These are phyloP conservation scores for Castanospermum australe DNA, from an alignment of 306 rosid genomes.

Conservation along the genomic window DNA sequence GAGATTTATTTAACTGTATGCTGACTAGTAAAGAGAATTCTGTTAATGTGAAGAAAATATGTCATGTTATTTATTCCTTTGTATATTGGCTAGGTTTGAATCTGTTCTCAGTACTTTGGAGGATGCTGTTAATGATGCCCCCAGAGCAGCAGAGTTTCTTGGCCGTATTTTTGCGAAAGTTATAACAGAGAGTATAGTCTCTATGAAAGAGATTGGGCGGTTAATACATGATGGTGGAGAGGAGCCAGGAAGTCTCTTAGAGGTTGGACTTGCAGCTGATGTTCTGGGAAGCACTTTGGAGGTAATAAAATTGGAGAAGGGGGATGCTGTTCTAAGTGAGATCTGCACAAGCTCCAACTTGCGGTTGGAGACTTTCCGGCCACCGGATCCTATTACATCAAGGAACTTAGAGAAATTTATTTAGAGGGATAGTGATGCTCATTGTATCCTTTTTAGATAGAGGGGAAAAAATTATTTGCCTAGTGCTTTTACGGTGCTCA, in stretches of 20 bases:
- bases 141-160: constrained; percentile 81
- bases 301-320: constrained; percentile 56
- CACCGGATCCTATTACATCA: constrained; percentile 52
- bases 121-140: constrained; percentile 87
- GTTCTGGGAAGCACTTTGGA: constrained; percentile 76
- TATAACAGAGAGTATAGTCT: constrained; percentile 51
- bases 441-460: constrained; percentile 46
- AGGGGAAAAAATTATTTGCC: constrained; percentile 17
- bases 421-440: constrained; percentile 64
- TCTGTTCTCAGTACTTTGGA: constrained; percentile 63
- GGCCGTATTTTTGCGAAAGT: constrained; percentile 58
- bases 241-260: constrained; percentile 61
- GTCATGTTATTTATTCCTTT: not conserved
- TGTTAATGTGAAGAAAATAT: not conserved
- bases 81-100: constrained; percentile 54
- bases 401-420: constrained; percentile 70
- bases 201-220: constrained; percentile 61
- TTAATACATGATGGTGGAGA: constrained; percentile 72
- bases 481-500: constrained; percentile 51
- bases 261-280: constrained; percentile 75
- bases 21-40: not conserved
- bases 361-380: constrained; percentile 65
- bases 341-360: constrained; percentile 47
- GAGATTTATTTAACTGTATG: constrained; percentile 10
- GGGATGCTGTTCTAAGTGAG: constrained; percentile 55